Base-by-base conservation (phyloP, 140 eudicot genomes). In the Bidens hawaiensis region DNA sequence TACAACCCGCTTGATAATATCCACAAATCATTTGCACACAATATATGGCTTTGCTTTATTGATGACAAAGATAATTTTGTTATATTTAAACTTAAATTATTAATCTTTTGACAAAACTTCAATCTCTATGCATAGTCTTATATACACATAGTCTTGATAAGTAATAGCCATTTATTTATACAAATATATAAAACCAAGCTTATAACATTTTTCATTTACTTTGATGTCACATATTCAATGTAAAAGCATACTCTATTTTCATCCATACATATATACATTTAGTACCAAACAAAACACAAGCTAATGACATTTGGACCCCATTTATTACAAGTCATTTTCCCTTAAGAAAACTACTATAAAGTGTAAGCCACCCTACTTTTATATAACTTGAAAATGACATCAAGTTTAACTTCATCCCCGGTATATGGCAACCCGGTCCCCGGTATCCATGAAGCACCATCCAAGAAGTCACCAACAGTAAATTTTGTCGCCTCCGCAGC, bases 381-480 rank as follows among this genome's bases (percentile, higher is more conserved):
- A 68, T 67, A 67, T 41, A 67, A 25, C 59, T 27, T 49, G 79
- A 74, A 26, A 74, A 60, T 25, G 69, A 74, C 75, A 15, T 38
- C 60, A 21, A 42, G n/a, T 48, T 41, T 71, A 18, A 42, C 36
- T 46, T 26, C 12, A 52, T 27, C 33, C 64, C 96, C 94, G 3
- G 85, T 77, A 56, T 68, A 88, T 8, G 96, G 96, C 51, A 79
- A 75, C 0, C 94, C 90, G 21, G 87, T 56, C 10, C 71, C 65
- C 43, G 83, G 78, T 41, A 88, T 75, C 96, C 96, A 88, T 0
- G 84, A 77, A 70, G 71, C 79, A 58, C 96, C 94, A 30, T 65
- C 84, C 71, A 88, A 77, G 60, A 88, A 88, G 17, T 71, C 79
- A 52, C 83, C 85, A 4, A 89, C 91, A 0, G 97, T 56, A 60